Evolutionary conservation across 768 basidiomycete species (phyloP).

Genomic region (Phylloporus sp.): DNA sequence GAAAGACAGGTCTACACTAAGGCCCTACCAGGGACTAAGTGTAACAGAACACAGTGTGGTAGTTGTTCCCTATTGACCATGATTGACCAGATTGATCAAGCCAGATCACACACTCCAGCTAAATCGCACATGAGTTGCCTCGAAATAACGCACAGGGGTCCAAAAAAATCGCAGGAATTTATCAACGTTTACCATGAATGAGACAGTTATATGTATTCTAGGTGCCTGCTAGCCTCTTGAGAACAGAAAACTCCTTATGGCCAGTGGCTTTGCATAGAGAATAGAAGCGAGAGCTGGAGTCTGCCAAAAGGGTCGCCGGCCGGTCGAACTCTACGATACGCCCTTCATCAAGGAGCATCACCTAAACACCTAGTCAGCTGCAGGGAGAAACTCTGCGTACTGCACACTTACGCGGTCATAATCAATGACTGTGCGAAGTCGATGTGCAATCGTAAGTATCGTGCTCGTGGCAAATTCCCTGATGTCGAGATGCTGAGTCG

Average conservation of each 20-base stretch:
- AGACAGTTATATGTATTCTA: slow-evolving; percentile 5
- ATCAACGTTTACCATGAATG: not conserved
- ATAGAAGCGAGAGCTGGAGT: slow-evolving; percentile 61
- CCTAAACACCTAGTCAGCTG: slow-evolving; percentile 39
- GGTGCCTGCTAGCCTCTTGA: too few species aligned
- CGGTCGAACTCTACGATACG: slow-evolving; percentile 76
- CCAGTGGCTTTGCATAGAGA: slow-evolving; percentile 64
- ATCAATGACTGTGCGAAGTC: slow-evolving; percentile 75
- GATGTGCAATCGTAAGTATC: slow-evolving; percentile 80
- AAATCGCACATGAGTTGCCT: too few species aligned
- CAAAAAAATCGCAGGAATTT: too few species aligned
- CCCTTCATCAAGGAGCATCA: slow-evolving; percentile 79
- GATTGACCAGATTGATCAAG: too few species aligned
- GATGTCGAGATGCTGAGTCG: slow-evolving; percentile 1
- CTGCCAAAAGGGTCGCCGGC: slow-evolving; percentile 51
- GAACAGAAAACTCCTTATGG: too few species aligned
- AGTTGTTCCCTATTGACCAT: too few species aligned
- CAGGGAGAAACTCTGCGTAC: slow-evolving; percentile 2
- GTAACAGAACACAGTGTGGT: too few species aligned
- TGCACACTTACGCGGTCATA: too few species aligned
- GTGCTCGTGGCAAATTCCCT: slow-evolving; percentile 80
- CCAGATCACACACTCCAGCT: too few species aligned
- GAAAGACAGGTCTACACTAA: too few species aligned
- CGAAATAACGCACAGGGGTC: too few species aligned
- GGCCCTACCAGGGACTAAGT: too few species aligned